phyloP scores from a whole-genome alignment of 2,329 filamentous ascomycete species.

The Ceratocystis cubensis region DNA sequence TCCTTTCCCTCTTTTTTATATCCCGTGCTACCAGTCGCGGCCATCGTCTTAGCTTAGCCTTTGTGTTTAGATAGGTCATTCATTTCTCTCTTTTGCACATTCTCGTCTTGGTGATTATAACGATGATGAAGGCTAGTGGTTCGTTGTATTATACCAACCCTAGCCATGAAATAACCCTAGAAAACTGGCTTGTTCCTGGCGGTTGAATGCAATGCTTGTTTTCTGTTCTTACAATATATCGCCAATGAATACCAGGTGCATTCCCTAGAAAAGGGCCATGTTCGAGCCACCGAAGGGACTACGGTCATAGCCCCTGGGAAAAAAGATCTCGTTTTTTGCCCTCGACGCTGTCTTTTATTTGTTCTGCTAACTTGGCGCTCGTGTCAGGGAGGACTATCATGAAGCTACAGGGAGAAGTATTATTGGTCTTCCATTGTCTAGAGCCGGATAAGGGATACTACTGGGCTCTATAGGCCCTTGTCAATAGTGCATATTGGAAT shows the following conservation, averaged over 20 bases:
- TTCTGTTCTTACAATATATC: not conserved
- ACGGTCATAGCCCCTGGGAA: not conserved
- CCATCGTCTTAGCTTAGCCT: conserved; percentile 1
- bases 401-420: conserved; percentile 6
- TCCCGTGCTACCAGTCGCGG: conserved; percentile 3
- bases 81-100: not conserved
- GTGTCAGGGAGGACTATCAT: not conserved
- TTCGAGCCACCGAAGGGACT: not conserved
- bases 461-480: not conserved
- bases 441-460: not conserved
- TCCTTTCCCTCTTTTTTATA: conserved; percentile 8
- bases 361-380: not conserved
- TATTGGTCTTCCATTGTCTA: not conserved
- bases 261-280: not conserved
- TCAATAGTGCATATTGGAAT: not conserved
- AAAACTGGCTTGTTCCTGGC: not conserved
- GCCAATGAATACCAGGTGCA: not conserved
- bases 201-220: not conserved
- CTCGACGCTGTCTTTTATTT: not conserved
- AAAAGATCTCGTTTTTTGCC: not conserved
- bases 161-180: not conserved
- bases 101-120: not conserved
- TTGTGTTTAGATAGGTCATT: conserved; percentile 8
- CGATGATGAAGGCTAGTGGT: not conserved
- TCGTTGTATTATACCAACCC: not conserved